Evolutionary conservation across 129 eudicot genomes (phyloP).

Genomic region (Dittrichia graveolens): DNA sequence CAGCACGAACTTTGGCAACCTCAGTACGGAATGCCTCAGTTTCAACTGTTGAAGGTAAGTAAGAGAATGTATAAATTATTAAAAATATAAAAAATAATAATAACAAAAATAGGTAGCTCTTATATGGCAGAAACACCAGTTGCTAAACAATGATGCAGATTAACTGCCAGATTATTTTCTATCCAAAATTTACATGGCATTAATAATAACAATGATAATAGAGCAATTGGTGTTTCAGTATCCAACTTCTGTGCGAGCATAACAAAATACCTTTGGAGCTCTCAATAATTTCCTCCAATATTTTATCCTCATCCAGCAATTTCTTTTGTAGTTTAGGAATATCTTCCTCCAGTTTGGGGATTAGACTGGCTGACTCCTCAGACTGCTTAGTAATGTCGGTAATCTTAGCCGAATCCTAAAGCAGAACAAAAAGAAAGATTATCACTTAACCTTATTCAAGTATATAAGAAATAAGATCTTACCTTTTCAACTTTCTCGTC

Average conservation of each 20-base stretch:
- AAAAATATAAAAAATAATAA: neutral
- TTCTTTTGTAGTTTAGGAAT: slow-evolving; percentile 68
- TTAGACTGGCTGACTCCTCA: slow-evolving; percentile 61
- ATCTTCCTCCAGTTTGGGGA: slow-evolving; percentile 78
- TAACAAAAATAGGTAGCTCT: neutral
- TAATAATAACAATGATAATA: neutral
- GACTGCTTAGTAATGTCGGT: slow-evolving; percentile 60
- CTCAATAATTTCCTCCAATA: slow-evolving; percentile 79
- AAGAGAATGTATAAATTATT: neutral
- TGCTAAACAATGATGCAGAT: neutral
- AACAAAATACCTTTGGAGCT: slow-evolving; percentile 67
- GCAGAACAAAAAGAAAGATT: slow-evolving; percentile 19
- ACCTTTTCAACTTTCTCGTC: slow-evolving; percentile 89
- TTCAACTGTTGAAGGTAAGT: slow-evolving; percentile 53
- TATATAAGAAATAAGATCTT: slow-evolving; percentile 13
- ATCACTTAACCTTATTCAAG: neutral
- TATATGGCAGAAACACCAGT: too few species aligned
- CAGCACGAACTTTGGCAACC: slow-evolving; percentile 73
- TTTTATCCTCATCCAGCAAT: slow-evolving; percentile 69
- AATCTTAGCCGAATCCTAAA: slow-evolving; percentile 73
- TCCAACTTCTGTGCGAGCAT: neutral
- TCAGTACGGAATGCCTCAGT: slow-evolving; percentile 75
- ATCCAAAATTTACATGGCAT: slow-evolving; percentile 2
- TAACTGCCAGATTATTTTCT: slow-evolving; percentile 10
- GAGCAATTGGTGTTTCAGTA: neutral